Evolutionary conservation across 83 land plant genomes (phyloP), one percentile per base, ranked within the genome.

Genomic region (Diphasiastrum complanatum): DNA sequence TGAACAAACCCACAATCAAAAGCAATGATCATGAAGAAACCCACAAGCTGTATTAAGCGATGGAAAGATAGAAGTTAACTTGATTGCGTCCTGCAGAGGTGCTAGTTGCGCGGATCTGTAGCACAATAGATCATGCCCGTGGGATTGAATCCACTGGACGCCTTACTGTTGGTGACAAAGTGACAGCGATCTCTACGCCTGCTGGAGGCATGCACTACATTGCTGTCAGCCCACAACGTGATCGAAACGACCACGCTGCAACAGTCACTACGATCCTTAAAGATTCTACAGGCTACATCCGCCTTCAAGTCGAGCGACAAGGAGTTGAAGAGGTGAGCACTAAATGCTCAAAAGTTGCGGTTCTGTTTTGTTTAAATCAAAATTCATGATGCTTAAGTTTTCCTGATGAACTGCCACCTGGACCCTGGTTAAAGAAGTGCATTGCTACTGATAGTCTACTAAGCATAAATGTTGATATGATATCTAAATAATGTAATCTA

Each of bases 251-350:
- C 4, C 51, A 67, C n/a, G 71, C 75, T n/a, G 22, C 41, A 25
- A 32, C 56, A 56, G 70, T 40, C 30, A 52, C 45, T 32, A 49
- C 51, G 5, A 49, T 65, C 64, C 43, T 72, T 24, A 72, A 72
- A 48, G 33, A 56, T 19, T 59, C 48, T 58, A 47, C 29, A 25
- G 64, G 71, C 31, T 55, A 40, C 28, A 48, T 72, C 59, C 64
- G 61, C 38, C 54, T 72, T 36, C 75, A 72, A 66, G 51, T 72
- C 16, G 75, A 72, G 54, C 75, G 71, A 29, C 35, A 37, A 19
- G 66, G 30, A 38, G 69, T 53, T 3, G 61, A 71, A 68, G 74
- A 62, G 41, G 41, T 19, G 24, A 12, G 26, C 18, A 60, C 51
- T 6, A 24, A 40, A 40, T 40, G 12, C 16, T 40, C 43, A 40